Evolutionary conservation across 495 filamentous ascomycete species (phyloP).

Genomic region (Penicillium herquei): DNA sequence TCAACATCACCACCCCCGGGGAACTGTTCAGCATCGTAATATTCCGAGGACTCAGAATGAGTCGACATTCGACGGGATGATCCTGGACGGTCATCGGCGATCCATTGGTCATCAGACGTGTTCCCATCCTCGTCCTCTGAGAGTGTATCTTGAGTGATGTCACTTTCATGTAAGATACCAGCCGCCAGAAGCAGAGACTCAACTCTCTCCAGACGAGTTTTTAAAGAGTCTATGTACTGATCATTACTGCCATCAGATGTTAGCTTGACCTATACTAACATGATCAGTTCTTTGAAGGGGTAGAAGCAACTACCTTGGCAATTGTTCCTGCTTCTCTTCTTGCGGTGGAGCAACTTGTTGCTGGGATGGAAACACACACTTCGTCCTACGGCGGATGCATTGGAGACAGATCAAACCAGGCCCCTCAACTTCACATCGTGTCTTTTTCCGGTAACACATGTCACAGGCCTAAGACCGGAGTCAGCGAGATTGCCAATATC

Average conservation of each 20-base stretch:
- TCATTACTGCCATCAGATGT: slow-evolving; percentile 47
- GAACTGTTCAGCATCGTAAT: slow-evolving; percentile 23
- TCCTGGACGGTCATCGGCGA: slow-evolving; percentile 37
- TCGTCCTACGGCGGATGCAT: slow-evolving; percentile 89
- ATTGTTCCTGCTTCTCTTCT: slow-evolving; percentile 87
- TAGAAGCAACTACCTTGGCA: slow-evolving; percentile 64
- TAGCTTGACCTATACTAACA: background rate
- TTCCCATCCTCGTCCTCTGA: slow-evolving; percentile 38
- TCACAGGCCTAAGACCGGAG: slow-evolving; percentile 70
- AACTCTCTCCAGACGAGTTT: slow-evolving; percentile 84
- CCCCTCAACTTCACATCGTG: slow-evolving; percentile 90
- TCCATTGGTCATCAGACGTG: slow-evolving; percentile 60
- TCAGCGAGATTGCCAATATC: background rate
- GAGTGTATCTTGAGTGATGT: slow-evolving; percentile 68
- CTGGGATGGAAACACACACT: slow-evolving; percentile 81
- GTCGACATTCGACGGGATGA: slow-evolving; percentile 7
- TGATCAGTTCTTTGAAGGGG: background rate
- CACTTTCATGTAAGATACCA: slow-evolving; percentile 75
- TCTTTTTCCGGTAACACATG: slow-evolving; percentile 96
- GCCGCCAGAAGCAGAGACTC: slow-evolving; percentile 82
- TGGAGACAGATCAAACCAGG: slow-evolving; percentile 71
- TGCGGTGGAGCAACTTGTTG: slow-evolving; percentile 47
- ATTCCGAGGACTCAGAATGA: slow-evolving; percentile 18
- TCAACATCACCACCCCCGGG: slow-evolving; percentile 44
- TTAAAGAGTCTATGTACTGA: slow-evolving; percentile 89